Base-by-base conservation (phyloP, 805 yeast genomes). In the Spathaspora arborariae region DNA sequence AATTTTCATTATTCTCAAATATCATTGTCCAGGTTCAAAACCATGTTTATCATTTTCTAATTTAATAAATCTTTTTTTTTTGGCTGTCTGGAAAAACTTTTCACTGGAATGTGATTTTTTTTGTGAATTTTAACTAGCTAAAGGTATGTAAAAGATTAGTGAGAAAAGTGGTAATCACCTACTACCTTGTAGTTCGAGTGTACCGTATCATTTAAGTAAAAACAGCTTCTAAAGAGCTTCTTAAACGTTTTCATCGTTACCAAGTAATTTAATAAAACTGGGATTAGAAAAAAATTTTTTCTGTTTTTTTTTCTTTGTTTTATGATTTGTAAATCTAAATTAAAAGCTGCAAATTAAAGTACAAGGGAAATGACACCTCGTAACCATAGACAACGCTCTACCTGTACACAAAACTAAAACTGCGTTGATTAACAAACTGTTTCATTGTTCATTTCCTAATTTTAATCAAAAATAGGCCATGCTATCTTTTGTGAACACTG, bases 301-400 rank as follows among this genome's bases (percentile, higher is more conserved):
- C 35, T 13, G 11, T 30, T 30, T 30, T 30, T 30, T 30, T 30
- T 15, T 13, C 35, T n/a, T 30, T 30, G 35, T 30, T 30, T 30
- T 16, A 16, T 37, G 11, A 37, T 18, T 37, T 37, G 39, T 22
- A 37, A n/a, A 37, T 37, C 18, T 37, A 37, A 37, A 37, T 37
- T 37, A 37, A 37, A 37, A 18, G 39, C 39, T 37, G 39, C 39
- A 37, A 37, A 37, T 37, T 16, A 11, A 37, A 20, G 21, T 22
- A 37, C 35, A 30, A 30, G 35, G 15, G 35, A 4, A 30, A 10
- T 3, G 18, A 15, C 35, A 30, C 10, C 35, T 16, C 10, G 5
- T 6, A 3, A 30, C 10, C 18, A 16, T 30, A 30, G 35, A 15
- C 6, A 22, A 22, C 26, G n/a, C 11, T 24, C 11, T 24, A 24